Evolutionary conservation across 371 early-diverging fungal species (phyloP), one percentile per base, ranked within the genome.

Genomic region (Mucor circinelloides): DNA sequence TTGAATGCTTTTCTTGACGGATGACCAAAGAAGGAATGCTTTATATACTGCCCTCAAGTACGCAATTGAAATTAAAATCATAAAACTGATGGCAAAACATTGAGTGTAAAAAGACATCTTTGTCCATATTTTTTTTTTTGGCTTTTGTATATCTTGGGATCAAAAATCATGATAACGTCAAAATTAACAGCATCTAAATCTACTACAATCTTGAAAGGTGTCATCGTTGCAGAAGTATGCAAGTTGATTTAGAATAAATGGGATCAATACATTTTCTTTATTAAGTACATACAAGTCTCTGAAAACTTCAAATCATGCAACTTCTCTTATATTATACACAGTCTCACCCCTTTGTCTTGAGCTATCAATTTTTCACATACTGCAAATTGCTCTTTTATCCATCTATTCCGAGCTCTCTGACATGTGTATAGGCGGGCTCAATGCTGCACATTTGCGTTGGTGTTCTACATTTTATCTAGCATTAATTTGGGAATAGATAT

Each of bases 401-500:
- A 68, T 71, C 19, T 71, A 71, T 34, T 71, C 75, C 30, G 71
- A 74, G 34, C 66, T 74, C 6, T 67, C 75, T 6, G 71, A 74
- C 50, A 66, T n/a, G n/a, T 74, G 40, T 48, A 63, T 31, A 71
- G 75, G 36, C 64, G 75, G 68, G 68, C 71, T 44, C 63, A 71
- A 54, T 61, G 59, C 8, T 74, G 68, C 28, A 55, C 71, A 9
- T 34, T 74, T 31, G 54, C 64, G 4, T 38, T 74, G 7, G 17
- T 57, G 3, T 64, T 74, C 32, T 74, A 71, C 50, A 65, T 74
- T 4, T 4, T 71, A 28, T 32, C 71, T 30, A 66, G 58, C 38
- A 60, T 71, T 21, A 55, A 19, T 74, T 58, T 85, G 83, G 81
- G 86, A 85, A 66, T 60, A 69, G 74, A 82, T 76, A 48, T 71